Evolutionary conservation across 1,139 yeast genomes (phyloP), one percentile per base, ranked within the genome.

Genomic region (Pichia kudriavzevii): DNA sequence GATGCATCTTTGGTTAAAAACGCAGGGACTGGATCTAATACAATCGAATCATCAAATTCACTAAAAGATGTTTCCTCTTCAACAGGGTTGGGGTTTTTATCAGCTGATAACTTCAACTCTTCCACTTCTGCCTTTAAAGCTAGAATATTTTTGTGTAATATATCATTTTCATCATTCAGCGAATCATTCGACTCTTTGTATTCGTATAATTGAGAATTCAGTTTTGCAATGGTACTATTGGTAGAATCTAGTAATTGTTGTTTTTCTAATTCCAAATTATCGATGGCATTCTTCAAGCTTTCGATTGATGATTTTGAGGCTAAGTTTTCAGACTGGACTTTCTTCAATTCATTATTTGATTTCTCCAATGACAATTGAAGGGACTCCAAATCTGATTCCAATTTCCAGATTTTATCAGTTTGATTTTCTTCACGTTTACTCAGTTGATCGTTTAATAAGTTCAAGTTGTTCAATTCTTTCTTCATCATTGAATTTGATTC

Each of bases 341-440:
- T 71, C 47, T 42, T 60, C 59, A 40, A 37, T 16, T 50, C 46
- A 8, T 30, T 31, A 17, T 42, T 38, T 20, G 37, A 24, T 20
- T 41, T 41, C 9, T 42, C 35, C 3, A 50, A 36, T 7, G 31
- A 22, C 19, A 43, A 48, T 22, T 41, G 40, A 7, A 45, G 28
- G 16, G 32, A 33, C 19, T 34, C 42, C 12, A 47, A 30, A 24
- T 54, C 50, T 3, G 53, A 38, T 39, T 53, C 55, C 48, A 84
- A 65, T 49, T 81, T 84, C 94, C 95, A 84, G 50, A 79, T 81
- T 39, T 72, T 70, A 48, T 82, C 88, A 51, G 77, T 78, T 44
- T 67, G 46, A 5, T 54, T 39, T 14, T 59, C 58, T 34, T 68
- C 63, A 16, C 56, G 60, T 2, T 55, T 46, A 42, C 61, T 60